Percentiles rank a stretch among this genome's conserved stretches.
Conservation (phyloP, 257 asterid genomes). For the Datura wrightii region DNA sequence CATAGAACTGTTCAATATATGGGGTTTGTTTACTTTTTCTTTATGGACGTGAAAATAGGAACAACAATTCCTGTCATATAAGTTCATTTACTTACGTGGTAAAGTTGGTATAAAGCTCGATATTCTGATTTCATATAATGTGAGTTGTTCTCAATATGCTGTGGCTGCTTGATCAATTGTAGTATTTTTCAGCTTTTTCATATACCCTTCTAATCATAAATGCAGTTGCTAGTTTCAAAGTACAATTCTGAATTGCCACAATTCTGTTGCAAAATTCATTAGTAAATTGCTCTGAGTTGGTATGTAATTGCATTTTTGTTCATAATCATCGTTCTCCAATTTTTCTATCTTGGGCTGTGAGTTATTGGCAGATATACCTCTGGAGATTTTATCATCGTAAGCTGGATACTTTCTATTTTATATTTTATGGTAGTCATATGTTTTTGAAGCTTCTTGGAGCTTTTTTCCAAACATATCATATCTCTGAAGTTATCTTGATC, state of each 20-base stretch:
- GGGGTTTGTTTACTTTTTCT: conserved; percentile 23
- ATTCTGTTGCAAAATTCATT: neutral
- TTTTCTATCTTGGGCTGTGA: neutral
- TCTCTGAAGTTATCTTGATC: neutral
- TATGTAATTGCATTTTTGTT: neutral
- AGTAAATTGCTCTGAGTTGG: conserved; percentile 8
- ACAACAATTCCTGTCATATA: neutral
- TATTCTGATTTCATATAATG: neutral
- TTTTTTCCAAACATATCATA: neutral
- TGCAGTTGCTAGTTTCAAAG: neutral
- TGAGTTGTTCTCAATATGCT: neutral
- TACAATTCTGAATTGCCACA: neutral
- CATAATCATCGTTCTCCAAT: neutral
- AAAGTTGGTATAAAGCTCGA: conserved; percentile 8
- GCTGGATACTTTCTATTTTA: neutral
- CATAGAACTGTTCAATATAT: neutral
- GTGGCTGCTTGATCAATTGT: neutral
- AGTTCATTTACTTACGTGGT: neutral
- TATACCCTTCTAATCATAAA: neutral
- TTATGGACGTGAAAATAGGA: conserved; percentile 19
- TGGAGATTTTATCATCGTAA: neutral
- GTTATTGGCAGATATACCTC: neutral
- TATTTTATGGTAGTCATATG: neutral
- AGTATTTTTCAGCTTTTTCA: neutral
- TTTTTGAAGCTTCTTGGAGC: neutral